A percentile compares a stretch with the other conserved stretches of the same genome.
Evolutionary conservation across 805 yeast genomes (phyloP).

Genomic region (Cyberlindnera mississippiensis): DNA sequence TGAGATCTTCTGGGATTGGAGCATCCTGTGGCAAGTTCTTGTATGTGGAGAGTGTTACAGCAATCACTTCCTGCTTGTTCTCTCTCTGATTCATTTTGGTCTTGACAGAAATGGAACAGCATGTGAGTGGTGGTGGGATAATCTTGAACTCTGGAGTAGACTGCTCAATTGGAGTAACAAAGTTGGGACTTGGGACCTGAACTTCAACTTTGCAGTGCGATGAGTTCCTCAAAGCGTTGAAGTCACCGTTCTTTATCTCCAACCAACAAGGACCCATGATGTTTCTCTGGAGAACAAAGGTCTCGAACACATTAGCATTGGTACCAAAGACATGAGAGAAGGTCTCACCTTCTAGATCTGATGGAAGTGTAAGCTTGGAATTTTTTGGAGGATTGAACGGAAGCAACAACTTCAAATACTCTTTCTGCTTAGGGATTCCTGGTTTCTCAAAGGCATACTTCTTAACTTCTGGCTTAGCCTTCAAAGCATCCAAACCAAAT

Average conservation of each 20-base stretch:
- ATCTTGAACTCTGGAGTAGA: constrained; percentile 33
- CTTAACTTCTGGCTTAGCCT: constrained; percentile 65
- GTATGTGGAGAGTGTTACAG: constrained; percentile 74
- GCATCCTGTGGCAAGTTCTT: constrained; percentile 69
- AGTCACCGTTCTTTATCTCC: constrained; percentile 62
- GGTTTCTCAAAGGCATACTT: constrained; percentile 88
- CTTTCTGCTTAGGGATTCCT: constrained; percentile 72
- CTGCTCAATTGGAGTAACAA: constrained; percentile 44
- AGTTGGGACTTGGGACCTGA: constrained; percentile 45
- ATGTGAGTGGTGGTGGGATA: constrained; percentile 63
- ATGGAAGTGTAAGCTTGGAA: constrained; percentile 46
- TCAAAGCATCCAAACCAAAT: constrained; percentile 57
- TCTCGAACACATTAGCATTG: constrained; percentile 69
- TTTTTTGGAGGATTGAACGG: constrained; percentile 68
- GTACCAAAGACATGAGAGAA: constrained; percentile 80
- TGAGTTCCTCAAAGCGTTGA: constrained; percentile 51
- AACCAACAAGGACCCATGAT: constrained; percentile 99
- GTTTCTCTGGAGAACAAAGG: constrained; percentile 75
- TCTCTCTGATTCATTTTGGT: constrained; percentile 71
- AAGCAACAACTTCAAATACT: constrained; percentile 71
- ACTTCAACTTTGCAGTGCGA: constrained; percentile 84
- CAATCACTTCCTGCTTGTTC: constrained; percentile 82
- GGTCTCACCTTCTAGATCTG: constrained; percentile 69
- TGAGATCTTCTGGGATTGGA: constrained; percentile 56
- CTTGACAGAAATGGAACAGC: constrained; percentile 73